phyloP scores from a whole-genome alignment of 495 filamentous ascomycete genomes.

The Penicillium diatomitis region DNA sequence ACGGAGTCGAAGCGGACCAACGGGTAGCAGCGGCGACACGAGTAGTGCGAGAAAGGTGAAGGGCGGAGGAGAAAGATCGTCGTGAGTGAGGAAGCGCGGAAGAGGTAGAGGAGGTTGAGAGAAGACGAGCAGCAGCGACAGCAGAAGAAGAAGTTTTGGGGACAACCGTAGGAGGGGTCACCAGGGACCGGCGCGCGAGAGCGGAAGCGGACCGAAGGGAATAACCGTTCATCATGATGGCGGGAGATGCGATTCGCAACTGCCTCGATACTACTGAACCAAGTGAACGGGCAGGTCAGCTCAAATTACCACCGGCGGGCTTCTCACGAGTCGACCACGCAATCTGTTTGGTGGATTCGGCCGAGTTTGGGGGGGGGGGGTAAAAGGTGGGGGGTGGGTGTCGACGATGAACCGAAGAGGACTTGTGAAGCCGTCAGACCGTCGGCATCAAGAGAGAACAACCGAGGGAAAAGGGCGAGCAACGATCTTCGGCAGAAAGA shows the following conservation, averaged over 20 bases:
- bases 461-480: constrained; percentile 14
- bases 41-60: constrained; percentile 15
- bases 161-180: constrained; percentile 26
- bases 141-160: constrained; percentile 26
- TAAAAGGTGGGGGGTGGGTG: not conserved
- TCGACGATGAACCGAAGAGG: not conserved
- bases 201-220: constrained; percentile 37
- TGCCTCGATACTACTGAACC: no score
- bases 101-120: constrained; percentile 15
- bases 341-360: constrained; percentile 15
- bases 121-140: constrained; percentile 8
- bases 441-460: constrained; percentile 5
- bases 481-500: constrained; percentile 25
- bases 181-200: constrained; percentile 30
- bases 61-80: constrained; percentile 23
- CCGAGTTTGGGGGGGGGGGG: not conserved
- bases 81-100: constrained; percentile 13
- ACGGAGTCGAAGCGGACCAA: constrained; percentile 26
- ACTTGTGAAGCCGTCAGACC: not conserved
- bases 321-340: not conserved
- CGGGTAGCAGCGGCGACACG: constrained; percentile 23
- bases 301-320: not conserved
- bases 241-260: not conserved
- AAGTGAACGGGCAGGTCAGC: no score
- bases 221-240: constrained; percentile 24